Evolutionary conservation across 139 green algal genomes (phyloP).

Genomic region (Edaphochlamys debaryana): DNA sequence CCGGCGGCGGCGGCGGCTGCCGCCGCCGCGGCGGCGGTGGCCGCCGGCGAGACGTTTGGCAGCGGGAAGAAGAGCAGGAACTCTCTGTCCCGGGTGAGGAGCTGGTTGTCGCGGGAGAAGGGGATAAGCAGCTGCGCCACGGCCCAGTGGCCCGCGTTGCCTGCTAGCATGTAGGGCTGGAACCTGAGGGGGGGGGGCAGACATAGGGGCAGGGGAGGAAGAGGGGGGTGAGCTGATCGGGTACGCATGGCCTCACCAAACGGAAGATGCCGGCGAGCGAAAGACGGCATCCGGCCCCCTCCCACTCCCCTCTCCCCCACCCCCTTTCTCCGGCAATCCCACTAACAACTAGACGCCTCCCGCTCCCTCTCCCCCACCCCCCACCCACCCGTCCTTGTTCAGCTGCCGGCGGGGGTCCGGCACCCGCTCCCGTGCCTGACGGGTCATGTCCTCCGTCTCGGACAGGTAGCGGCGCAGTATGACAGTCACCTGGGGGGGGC

Average conservation of each 20-base stretch:
- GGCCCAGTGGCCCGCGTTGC: conserved; percentile 28
- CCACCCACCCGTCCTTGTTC: conserved; percentile 29
- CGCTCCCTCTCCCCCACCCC: no score
- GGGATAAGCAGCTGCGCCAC: conserved; percentile 38
- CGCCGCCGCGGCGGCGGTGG: no score
- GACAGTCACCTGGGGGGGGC: background rate
- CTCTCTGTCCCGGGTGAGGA: conserved; percentile 1
- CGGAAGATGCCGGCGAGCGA: background rate
- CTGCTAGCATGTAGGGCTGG: conserved; percentile 37
- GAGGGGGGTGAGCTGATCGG: no score
- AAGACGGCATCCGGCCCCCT: background rate
- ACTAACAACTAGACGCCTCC: no score
- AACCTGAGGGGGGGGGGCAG: background rate
- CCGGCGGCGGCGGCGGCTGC: background rate
- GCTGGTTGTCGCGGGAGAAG: background rate
- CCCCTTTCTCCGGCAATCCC: no score
- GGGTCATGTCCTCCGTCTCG: background rate
- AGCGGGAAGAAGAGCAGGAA: conserved; percentile 26
- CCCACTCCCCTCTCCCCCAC: no score
- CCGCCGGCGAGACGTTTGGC: no score
- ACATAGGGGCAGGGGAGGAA: no score
- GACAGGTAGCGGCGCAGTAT: conserved; percentile 16
- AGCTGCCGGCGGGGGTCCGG: conserved; percentile 24
- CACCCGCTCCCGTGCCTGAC: background rate
- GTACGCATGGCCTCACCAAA: background rate